These are phyloP conservation scores for Exserohilum turcica DNA, from an alignment of 2,329 filamentous ascomycete genomes.

Conservation along the genomic window DNA sequence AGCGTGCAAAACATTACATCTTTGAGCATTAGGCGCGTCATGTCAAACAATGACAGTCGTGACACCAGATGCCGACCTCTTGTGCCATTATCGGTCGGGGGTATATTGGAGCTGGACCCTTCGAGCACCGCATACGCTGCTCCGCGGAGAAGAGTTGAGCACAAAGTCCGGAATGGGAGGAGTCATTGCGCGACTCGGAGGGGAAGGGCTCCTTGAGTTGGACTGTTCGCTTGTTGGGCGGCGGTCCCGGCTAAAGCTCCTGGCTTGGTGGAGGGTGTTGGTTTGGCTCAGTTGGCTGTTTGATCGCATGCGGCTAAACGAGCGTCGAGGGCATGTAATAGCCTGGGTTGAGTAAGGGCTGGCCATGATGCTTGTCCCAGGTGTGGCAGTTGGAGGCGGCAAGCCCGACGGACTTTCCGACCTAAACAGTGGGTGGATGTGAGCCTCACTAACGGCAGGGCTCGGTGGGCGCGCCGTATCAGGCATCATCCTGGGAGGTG, in stretches of 20 bases:
- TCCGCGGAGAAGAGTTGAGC: slow-evolving; percentile 48
- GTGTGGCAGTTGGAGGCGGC: slow-evolving; percentile 66
- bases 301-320: slow-evolving; percentile 47
- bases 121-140: slow-evolving; percentile 41
- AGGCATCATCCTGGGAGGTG: slow-evolving; percentile 41
- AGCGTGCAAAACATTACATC: slow-evolving; percentile 10
- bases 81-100: slow-evolving; percentile 22
- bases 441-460: slow-evolving; percentile 60
- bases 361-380: slow-evolving; percentile 72
- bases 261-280: slow-evolving; percentile 26
- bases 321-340: slow-evolving; percentile 51
- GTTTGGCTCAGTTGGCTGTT: slow-evolving; percentile 32
- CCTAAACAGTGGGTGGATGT: slow-evolving; percentile 80
- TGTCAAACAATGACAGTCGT: background rate
- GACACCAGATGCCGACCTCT: background rate
- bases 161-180: slow-evolving; percentile 53
- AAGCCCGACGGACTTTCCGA: slow-evolving; percentile 65
- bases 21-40: slow-evolving; percentile 2
- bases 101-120: slow-evolving; percentile 38
- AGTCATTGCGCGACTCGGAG: slow-evolving; percentile 47
- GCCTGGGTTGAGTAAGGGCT: slow-evolving; percentile 71
- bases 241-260: slow-evolving; percentile 31
- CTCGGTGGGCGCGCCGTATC: slow-evolving; percentile 46
- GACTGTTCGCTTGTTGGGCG: slow-evolving; percentile 25
- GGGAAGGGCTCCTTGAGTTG: slow-evolving; percentile 40